Evolutionary conservation across 2,329 filamentous ascomycete genomes (phyloP).

Genomic region (Claviceps spartinae): DNA sequence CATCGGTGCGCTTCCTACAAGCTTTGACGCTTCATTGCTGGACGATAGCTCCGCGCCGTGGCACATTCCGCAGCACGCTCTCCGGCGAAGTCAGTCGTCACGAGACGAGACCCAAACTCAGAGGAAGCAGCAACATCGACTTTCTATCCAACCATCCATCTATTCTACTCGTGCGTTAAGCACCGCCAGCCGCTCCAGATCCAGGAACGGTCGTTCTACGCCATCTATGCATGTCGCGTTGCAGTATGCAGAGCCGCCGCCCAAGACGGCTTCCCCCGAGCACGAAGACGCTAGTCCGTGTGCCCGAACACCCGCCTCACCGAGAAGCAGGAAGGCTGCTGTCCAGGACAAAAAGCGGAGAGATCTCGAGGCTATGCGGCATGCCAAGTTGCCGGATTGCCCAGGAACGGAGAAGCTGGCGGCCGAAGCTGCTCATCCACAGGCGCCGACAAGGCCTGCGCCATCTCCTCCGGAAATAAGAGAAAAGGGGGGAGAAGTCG

Average conservation of each 20-base stretch:
- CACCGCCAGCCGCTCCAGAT: constrained; percentile 6
- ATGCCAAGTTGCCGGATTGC: constrained; percentile 10
- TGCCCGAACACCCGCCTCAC: constrained; percentile 10
- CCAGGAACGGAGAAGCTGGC: constrained; percentile 1
- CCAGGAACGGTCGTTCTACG: constrained; percentile 1
- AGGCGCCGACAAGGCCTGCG: neutral
- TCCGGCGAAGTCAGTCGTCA: neutral
- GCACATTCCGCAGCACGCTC: neutral
- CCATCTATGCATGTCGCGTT: constrained; percentile 13
- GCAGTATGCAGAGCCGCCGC: constrained; percentile 3
- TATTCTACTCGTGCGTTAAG: constrained; percentile 16
- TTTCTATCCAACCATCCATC: constrained; percentile 9
- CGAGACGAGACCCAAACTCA: constrained; percentile 1
- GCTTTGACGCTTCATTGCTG: constrained; percentile 9
- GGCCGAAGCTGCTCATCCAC: neutral
- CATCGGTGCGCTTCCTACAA: constrained; percentile 12
- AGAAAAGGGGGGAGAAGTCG: neutral
- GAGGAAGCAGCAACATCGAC: neutral
- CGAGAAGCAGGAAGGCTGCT: constrained; percentile 21
- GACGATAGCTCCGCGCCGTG: constrained; percentile 11
- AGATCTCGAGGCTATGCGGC: constrained; percentile 23
- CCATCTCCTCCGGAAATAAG: neutral
- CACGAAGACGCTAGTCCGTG: constrained; percentile 8
- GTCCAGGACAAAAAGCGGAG: constrained; percentile 27
- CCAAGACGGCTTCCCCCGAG: neutral